Evolutionary conservation across 2,329 filamentous ascomycete genomes (phyloP).

Genomic region (Rhynchosporium graminicola): DNA sequence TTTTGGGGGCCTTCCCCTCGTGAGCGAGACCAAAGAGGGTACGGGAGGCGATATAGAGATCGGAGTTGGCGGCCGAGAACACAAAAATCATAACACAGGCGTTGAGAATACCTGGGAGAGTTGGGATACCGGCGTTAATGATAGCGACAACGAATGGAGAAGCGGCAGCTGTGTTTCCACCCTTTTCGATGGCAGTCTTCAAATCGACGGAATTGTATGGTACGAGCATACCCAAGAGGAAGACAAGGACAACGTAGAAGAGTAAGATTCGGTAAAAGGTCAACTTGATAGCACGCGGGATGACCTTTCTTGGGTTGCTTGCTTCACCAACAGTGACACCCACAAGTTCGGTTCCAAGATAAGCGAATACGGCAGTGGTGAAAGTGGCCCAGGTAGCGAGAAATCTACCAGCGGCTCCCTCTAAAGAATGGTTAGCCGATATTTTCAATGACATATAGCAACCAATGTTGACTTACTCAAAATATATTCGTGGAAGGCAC

Average conservation of each 20-base stretch:
- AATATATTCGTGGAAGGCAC: conserved; percentile 47
- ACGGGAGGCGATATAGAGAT: conserved; percentile 67
- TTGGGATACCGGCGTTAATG: conserved; percentile 61
- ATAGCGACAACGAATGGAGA: conserved; percentile 60
- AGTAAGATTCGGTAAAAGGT: conserved; percentile 63
- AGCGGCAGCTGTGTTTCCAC: conserved; percentile 49
- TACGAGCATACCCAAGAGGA: conserved; percentile 62
- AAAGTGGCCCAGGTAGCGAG: conserved; percentile 57
- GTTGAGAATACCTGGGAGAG: conserved; percentile 67
- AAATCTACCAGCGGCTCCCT: conserved; percentile 53
- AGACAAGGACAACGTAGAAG: conserved; percentile 64
- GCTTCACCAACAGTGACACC: conserved; percentile 62
- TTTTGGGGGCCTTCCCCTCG: conserved; percentile 62
- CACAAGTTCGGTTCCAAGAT: conserved; percentile 62
- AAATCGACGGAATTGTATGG: conserved; percentile 66
- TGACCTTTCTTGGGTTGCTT: conserved; percentile 62
- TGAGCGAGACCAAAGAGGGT: conserved; percentile 69
- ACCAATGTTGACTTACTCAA: conserved; percentile 45
- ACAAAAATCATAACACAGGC: conserved; percentile 67
- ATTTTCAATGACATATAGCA: neutral
- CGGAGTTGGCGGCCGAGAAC: conserved; percentile 60
- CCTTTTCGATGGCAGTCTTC: conserved; percentile 48
- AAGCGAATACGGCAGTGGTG: conserved; percentile 58
- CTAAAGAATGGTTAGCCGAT: conserved; percentile 19
- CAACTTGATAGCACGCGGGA: conserved; percentile 63